Base-by-base conservation (phyloP, 2,329 filamentous ascomycete genomes). In the Domatiomyces catenatus region DNA sequence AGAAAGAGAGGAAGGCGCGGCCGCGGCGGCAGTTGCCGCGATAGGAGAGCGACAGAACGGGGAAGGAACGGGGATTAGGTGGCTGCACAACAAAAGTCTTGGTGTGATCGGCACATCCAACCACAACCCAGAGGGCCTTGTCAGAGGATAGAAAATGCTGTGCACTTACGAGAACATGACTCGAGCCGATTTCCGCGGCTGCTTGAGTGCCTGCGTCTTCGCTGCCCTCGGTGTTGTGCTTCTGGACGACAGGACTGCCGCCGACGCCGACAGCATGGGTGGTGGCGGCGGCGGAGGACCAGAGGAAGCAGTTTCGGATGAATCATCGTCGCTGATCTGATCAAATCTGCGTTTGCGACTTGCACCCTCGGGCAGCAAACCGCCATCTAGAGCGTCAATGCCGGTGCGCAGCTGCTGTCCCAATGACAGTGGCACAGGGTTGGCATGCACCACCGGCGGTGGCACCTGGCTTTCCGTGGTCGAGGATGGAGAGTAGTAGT, bases 121-220 rank as follows among this genome's bases (percentile, higher is more conserved):
- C 43, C 22, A 20, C 43, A 20, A 5, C 7, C 22, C n/a, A 45
- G 5, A 19, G 10, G 10, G 10, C 22, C 22, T 15, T 39, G 32
- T 15, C 32, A 39, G 15, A 24, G 20, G 18, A 42, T 15, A 17
- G 46, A 24, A 42, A 17, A 20, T 44, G 28, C 22, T 36, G 10
- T 26, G 42, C 43, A 63, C 62, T 63, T 61, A 64, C 81, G 81
- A 84, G 65, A 74, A 76, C 68, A 84, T 84, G 62, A 83, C 74
- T 58, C 81, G 79, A 53, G 78, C 71, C 42, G 79, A 79, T 49
- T 73, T 75, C 62, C 78, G 76, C 47, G 72, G 69, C 65, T 76
- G 81, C 71, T 81, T 81, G 53, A 70, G 66, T 28, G 76, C 71
- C 24, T 48, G 52, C 15, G 53, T 46, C 53, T 56, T 55, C 36